Conservation (phyloP, 805 yeast genomes). For the Myxozyma mucilagina region DNA sequence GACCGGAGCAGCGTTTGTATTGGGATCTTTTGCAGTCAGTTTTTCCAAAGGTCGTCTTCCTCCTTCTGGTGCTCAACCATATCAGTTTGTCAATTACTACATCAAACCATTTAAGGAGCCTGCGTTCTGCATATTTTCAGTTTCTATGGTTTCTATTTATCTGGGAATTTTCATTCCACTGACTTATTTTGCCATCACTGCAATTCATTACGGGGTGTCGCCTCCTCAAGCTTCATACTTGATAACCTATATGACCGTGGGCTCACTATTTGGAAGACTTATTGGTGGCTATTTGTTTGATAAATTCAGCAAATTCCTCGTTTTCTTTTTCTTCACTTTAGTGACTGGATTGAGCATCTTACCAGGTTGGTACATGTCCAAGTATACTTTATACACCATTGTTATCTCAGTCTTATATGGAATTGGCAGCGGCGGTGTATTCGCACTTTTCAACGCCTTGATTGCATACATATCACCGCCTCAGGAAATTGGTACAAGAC, state of each 20-base stretch:
- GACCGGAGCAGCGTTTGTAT: conserved; percentile 45
- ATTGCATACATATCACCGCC: conserved; percentile 37
- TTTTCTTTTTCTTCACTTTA: conserved; percentile 37
- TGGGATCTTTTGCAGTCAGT: conserved; percentile 33
- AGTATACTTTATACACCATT: conserved; percentile 32
- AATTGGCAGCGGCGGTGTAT: conserved; percentile 39
- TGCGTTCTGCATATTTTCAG: conserved; percentile 32
- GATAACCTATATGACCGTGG: conserved; percentile 41
- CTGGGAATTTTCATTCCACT: conserved; percentile 39
- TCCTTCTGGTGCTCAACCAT: conserved; percentile 22
- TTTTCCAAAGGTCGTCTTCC: conserved; percentile 34
- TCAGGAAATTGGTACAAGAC: conserved; percentile 42
- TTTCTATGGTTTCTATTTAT: conserved; percentile 36
- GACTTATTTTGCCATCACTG: conserved; percentile 39
- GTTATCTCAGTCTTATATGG: conserved; percentile 40
- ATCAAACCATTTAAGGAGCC: conserved; percentile 36
- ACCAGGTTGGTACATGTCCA: conserved; percentile 25
- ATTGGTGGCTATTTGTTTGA: conserved; percentile 51
- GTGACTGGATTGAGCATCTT: conserved; percentile 38
- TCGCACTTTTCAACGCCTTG: conserved; percentile 39
- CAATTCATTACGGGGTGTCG: conserved; percentile 32
- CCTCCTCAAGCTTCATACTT: conserved; percentile 34
- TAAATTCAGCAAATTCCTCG: conserved; percentile 47
- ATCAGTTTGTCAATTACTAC: conserved; percentile 16
- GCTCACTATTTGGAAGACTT: conserved; percentile 52